Conservation (phyloP, 2,329 filamentous ascomycete genomes). For the Diplodia sapinea region DNA sequence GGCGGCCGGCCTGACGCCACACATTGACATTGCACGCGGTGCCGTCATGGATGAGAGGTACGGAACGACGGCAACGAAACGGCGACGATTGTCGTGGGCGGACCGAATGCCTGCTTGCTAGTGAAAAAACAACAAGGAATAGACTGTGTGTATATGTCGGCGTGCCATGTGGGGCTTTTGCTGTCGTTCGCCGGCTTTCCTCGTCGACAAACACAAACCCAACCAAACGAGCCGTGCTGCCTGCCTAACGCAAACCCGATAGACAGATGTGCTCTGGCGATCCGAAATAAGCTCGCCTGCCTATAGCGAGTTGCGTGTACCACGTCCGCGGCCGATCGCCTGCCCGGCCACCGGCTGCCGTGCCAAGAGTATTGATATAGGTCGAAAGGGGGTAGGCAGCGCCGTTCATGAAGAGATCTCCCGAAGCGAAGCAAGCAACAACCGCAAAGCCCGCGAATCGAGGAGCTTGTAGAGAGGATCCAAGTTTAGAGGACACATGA, state of each 20-base stretch:
- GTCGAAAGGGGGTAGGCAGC: slow-evolving; percentile 23
- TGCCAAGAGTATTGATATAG: slow-evolving; percentile 23
- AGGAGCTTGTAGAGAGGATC: background rate
- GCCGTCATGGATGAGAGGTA: background rate
- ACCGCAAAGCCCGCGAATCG: background rate
- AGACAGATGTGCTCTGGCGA: slow-evolving; percentile 19
- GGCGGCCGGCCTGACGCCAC: slow-evolving; percentile 25
- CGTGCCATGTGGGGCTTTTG: background rate
- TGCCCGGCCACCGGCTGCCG: background rate
- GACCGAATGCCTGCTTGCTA: background rate
- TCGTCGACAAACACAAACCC: slow-evolving; percentile 5
- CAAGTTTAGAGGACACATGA: background rate
- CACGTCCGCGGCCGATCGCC: slow-evolving; percentile 6
- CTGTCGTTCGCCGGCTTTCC: slow-evolving; percentile 4
- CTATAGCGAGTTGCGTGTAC: slow-evolving; percentile 17
- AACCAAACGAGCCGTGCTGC: background rate
- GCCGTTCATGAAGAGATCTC: slow-evolving; percentile 24
- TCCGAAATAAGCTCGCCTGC: slow-evolving; percentile 22
- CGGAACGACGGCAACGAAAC: background rate
- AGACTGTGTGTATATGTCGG: background rate
- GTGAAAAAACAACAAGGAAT: background rate
- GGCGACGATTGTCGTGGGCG: background rate
- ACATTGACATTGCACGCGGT: background rate
- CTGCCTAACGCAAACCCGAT: slow-evolving; percentile 18
- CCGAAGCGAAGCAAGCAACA: slow-evolving; percentile 1